Percentiles rank a stretch among this genome's conserved stretches.
These are phyloP conservation scores for Pyrenochaeta sp. DNA, from an alignment of 2,329 filamentous ascomycete species.

Conservation along the genomic window DNA sequence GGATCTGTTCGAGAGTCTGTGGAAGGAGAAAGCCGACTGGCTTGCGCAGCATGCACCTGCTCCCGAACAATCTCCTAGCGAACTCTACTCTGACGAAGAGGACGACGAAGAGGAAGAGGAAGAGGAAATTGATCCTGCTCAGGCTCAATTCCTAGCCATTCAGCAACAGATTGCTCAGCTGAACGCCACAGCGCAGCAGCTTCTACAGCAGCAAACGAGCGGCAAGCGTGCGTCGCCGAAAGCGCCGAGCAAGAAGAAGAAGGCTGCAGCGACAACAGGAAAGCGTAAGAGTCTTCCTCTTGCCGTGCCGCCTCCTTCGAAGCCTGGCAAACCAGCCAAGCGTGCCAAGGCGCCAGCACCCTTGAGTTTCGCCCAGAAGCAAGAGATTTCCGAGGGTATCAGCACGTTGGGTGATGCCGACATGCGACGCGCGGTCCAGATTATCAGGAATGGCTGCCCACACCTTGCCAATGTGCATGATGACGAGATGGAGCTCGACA, in stretches of 20 bases:
- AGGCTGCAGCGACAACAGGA: conserved; percentile 23
- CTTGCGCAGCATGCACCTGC: conserved; percentile 76
- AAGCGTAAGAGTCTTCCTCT: conserved; percentile 42
- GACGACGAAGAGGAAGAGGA: conserved; percentile 76
- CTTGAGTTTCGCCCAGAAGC: conserved; percentile 83
- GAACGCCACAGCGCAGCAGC: conserved; percentile 67
- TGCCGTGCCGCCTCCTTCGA: conserved; percentile 39
- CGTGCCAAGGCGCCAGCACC: conserved; percentile 67
- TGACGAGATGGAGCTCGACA: conserved; percentile 71
- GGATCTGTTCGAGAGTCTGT: conserved; percentile 76
- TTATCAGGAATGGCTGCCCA: conserved; percentile 86
- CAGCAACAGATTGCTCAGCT: conserved; percentile 76
- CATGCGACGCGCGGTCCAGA: conserved; percentile 81
- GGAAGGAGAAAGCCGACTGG: conserved; percentile 82
- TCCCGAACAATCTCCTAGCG: conserved; percentile 70
- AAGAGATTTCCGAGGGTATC: conserved; percentile 86
- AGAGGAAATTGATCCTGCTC: conserved; percentile 56
- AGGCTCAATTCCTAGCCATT: conserved; percentile 60
- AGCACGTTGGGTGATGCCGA: conserved; percentile 80
- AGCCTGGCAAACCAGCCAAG: conserved; percentile 55
- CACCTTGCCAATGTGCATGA: conserved; percentile 66
- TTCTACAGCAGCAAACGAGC: conserved; percentile 43
- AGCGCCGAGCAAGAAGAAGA: conserved; percentile 57
- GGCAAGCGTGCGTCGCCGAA: conserved; percentile 66
- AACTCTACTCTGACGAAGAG: conserved; percentile 63